Conservation (phyloP, 306 rosid species). For the Casuarina equisetifolia region DNA sequence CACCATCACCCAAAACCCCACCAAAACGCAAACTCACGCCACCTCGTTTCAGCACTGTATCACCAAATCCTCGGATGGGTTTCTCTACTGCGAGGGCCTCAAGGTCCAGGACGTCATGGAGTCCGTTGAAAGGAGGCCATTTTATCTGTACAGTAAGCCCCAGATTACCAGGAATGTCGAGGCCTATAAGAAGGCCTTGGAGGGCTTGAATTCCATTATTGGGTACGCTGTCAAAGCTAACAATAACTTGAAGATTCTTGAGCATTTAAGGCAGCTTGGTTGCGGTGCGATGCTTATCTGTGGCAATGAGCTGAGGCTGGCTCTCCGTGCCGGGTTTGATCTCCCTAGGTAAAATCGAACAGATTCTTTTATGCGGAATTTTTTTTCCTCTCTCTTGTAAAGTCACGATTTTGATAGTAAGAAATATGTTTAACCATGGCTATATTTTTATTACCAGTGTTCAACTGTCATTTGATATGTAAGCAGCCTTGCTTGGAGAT, state of each 20-base stretch:
- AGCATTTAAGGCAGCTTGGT: slow-evolving; percentile 80
- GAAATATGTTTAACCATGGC: not conserved
- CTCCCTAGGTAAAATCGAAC: slow-evolving; percentile 60
- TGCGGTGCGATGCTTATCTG: slow-evolving; percentile 51
- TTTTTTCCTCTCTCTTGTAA: too few relatives aligned
- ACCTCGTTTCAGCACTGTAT: slow-evolving; percentile 38
- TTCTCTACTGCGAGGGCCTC: slow-evolving; percentile 60
- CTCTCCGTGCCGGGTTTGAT: slow-evolving; percentile 84
- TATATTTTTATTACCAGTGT: not conserved
- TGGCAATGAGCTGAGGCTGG: slow-evolving; percentile 84
- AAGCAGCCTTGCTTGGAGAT: too few relatives aligned
- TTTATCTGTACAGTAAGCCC: slow-evolving; percentile 85
- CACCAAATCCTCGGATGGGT: slow-evolving; percentile 79
- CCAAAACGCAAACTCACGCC: too few relatives aligned
- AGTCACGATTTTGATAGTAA: not conserved
- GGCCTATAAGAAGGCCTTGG: slow-evolving; percentile 78
- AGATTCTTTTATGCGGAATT: not conserved
- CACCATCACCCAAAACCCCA: too few relatives aligned
- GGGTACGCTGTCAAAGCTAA: slow-evolving; percentile 97
- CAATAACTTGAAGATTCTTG: slow-evolving; percentile 82
- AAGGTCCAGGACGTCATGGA: slow-evolving; percentile 89
- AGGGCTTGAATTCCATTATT: slow-evolving; percentile 68
- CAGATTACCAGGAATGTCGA: slow-evolving; percentile 85
- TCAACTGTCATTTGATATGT: too few relatives aligned
- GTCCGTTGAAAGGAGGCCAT: slow-evolving; percentile 76